Evolutionary conservation across 768 basidiomycete species (phyloP).

Genomic region (Hypholoma fasciculare): DNA sequence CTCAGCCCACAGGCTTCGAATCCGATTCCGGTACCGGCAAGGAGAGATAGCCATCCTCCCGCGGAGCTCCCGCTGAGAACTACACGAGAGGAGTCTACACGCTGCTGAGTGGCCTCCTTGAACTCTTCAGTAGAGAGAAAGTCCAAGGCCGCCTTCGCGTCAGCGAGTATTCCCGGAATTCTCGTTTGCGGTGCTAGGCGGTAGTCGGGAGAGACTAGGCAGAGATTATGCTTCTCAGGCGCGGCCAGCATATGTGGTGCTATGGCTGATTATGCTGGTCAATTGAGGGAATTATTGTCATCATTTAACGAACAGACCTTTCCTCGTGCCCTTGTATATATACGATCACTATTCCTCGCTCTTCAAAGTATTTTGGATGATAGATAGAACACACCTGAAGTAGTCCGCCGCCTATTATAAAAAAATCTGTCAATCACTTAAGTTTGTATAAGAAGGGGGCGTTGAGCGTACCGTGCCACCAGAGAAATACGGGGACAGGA

Average conservation of each 20-base stretch:
- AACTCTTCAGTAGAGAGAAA: slow-evolving; percentile 29
- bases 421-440: not conserved
- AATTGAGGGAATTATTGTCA: not conserved
- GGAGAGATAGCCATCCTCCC: slow-evolving; percentile 37
- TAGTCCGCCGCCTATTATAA: slow-evolving; percentile 29
- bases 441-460: not conserved
- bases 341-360: not conserved
- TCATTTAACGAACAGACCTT: not conserved
- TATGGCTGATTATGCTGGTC: slow-evolving; percentile 17
- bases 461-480: slow-evolving; percentile 34
- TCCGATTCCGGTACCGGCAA: slow-evolving; percentile 36
- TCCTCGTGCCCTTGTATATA: slow-evolving; percentile 4
- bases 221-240: slow-evolving; percentile 29
- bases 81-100: slow-evolving; percentile 29
- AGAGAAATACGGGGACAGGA: slow-evolving; percentile 31
- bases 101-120: slow-evolving; percentile 22
- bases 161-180: slow-evolving; percentile 32
- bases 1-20: slow-evolving; percentile 30
- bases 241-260: slow-evolving; percentile 35
- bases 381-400: slow-evolving; percentile 22
- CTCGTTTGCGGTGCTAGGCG: slow-evolving; percentile 37
- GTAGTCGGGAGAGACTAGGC: slow-evolving; percentile 34
- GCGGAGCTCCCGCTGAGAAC: slow-evolving; percentile 39
- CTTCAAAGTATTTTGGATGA: no score
- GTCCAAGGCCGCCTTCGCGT: slow-evolving; percentile 34